Evolutionary conservation across 768 basidiomycete genomes (phyloP).

Genomic region (Trametes cubensis): DNA sequence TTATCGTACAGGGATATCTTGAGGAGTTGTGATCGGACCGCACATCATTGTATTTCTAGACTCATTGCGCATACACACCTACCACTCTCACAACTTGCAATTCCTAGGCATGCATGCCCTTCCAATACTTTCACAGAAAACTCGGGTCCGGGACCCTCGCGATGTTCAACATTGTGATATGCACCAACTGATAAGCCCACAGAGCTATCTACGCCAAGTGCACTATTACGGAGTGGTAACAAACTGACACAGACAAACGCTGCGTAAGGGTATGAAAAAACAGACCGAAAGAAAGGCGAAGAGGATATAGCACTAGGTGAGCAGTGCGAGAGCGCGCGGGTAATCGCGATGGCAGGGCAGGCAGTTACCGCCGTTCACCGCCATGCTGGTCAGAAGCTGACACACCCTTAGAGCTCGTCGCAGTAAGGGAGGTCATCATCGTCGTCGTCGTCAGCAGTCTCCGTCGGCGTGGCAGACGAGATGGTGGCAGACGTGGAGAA

Average conservation of each 20-base stretch:
- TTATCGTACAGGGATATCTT: conserved; percentile 91
- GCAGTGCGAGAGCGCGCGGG: background rate
- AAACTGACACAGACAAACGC: background rate
- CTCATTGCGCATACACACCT: background rate
- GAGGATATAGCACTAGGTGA: background rate
- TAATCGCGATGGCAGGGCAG: background rate
- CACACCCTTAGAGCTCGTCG: conserved; percentile 47
- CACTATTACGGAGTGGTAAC: conserved; percentile 13
- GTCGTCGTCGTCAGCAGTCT: conserved; percentile 33
- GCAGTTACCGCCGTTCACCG: background rate
- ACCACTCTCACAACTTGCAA: too few relatives aligned
- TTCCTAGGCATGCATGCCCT: too few relatives aligned
- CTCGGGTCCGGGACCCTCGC: conserved; percentile 10
- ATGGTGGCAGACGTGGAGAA: conserved; percentile 30
- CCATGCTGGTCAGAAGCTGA: background rate
- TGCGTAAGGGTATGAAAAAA: conserved; percentile 15
- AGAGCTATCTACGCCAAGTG: conserved; percentile 23
- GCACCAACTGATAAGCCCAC: conserved; percentile 17
- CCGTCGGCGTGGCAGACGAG: conserved; percentile 31
- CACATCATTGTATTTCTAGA: background rate
- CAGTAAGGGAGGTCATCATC: conserved; percentile 54
- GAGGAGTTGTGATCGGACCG: conserved; percentile 65
- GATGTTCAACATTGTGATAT: conserved; percentile 18
- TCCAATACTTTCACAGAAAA: background rate
- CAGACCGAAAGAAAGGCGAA: conserved; percentile 3